Evolutionary conservation across 257 asterid species (phyloP).

Genomic region (Ocimum tenuiflorum): DNA sequence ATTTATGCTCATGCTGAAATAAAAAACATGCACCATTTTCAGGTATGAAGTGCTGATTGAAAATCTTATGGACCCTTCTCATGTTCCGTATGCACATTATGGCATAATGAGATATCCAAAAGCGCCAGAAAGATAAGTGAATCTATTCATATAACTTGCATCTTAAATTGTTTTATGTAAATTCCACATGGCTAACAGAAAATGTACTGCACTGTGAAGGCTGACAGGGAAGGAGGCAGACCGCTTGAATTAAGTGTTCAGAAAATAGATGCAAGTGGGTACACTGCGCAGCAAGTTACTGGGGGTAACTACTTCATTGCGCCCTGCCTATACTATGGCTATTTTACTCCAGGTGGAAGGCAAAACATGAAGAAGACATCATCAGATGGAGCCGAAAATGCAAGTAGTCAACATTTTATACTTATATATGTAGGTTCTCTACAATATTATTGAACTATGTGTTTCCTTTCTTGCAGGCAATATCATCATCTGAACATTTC

Average conservation of each 20-base stretch:
- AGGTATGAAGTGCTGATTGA: conserved; percentile 82
- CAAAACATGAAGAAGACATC: conserved; percentile 21
- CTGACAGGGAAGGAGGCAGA: conserved; percentile 82
- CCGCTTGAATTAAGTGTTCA: conserved; percentile 52
- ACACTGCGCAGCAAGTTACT: conserved; percentile 32
- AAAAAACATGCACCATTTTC: conserved; percentile 11
- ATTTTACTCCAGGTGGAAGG: conserved; percentile 33
- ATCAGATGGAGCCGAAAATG: conserved; percentile 38
- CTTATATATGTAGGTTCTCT: background rate
- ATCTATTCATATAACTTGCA: conserved; percentile 17
- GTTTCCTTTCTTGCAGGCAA: conserved; percentile 36
- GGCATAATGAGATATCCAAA: conserved; percentile 55
- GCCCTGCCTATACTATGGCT: conserved; percentile 58
- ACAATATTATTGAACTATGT: background rate
- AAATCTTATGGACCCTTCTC: conserved; percentile 98
- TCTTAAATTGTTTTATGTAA: background rate
- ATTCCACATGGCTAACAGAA: conserved; percentile 28
- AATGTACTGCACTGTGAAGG: conserved; percentile 60
- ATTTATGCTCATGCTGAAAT: conserved; percentile 1
- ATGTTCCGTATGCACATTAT: conserved; percentile 86
- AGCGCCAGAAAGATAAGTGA: conserved; percentile 68
- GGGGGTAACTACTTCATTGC: conserved; percentile 44
- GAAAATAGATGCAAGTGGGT: conserved; percentile 48
- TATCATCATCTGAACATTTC: conserved; percentile 20
- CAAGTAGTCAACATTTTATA: conserved; percentile 15